Percentiles rank a stretch among this genome's conserved stretches.
phyloP scores from a whole-genome alignment of 1,284 basidiomycete genomes.

The Fomitopsis palustris region DNA sequence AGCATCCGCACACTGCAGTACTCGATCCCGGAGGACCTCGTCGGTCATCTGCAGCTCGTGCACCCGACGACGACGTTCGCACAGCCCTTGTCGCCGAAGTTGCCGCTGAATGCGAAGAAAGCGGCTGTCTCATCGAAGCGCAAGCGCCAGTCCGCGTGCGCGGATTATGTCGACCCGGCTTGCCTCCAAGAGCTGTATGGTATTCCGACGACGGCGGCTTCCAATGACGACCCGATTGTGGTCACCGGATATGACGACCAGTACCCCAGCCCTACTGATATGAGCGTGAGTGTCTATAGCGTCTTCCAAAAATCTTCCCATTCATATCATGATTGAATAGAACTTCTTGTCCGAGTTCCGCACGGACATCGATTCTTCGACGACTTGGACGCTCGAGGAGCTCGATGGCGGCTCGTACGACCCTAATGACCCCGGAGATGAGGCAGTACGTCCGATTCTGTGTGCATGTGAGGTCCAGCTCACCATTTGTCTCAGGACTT shows the following conservation, averaged over 20 bases:
- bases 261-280: slow-evolving; percentile 49
- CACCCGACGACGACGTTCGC: slow-evolving; percentile 36
- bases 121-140: slow-evolving; percentile 42
- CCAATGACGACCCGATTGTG: slow-evolving; percentile 46
- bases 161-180: slow-evolving; percentile 43
- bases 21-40: slow-evolving; percentile 36
- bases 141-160: slow-evolving; percentile 3
- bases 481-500: slow-evolving; percentile 34
- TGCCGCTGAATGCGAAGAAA: slow-evolving; percentile 8
- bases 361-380: slow-evolving; percentile 44
- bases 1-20: slow-evolving; percentile 37
- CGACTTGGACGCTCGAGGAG: slow-evolving; percentile 48
- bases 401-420: slow-evolving; percentile 55
- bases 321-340: slow-evolving; percentile 23
- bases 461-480: neutral
- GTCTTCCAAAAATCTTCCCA: slow-evolving; percentile 20
- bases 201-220: slow-evolving; percentile 39
- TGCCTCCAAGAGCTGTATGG: slow-evolving; percentile 56
- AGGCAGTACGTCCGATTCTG: slow-evolving; percentile 13
- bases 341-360: slow-evolving; percentile 49
- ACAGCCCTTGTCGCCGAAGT: neutral
- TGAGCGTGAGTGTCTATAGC: slow-evolving; percentile 29
- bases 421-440: slow-evolving; percentile 20
- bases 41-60: slow-evolving; percentile 36
- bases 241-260: slow-evolving; percentile 55